Conservation (phyloP, 805 yeast species). For the Hermanozyma aechmeae region DNA sequence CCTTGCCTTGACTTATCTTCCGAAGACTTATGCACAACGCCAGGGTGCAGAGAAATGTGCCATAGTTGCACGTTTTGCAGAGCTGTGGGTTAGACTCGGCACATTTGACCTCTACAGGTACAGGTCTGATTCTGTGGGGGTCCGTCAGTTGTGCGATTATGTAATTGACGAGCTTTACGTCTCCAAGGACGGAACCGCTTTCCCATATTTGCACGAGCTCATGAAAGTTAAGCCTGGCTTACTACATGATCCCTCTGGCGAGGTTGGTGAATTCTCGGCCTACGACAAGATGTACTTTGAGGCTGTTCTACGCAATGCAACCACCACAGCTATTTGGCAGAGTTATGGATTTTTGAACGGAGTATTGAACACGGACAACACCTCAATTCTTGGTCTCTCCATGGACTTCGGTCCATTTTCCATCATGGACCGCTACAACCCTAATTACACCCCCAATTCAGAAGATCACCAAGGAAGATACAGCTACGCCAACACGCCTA, state of each 20-base stretch:
- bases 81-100: conserved; percentile 82
- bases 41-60: conserved; percentile 74
- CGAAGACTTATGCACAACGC: conserved; percentile 70
- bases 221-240: conserved; percentile 12
- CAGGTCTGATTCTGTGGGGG: conserved; percentile 58
- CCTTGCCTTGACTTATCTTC: conserved; percentile 59
- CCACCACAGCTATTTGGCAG: conserved; percentile 77
- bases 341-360: conserved; percentile 91
- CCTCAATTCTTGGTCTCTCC: conserved; percentile 79
- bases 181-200: conserved; percentile 14
- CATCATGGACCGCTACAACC: conserved; percentile 77
- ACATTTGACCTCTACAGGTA: conserved; percentile 75
- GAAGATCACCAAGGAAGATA: conserved; percentile 71
- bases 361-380: conserved; percentile 89
- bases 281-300: conserved; percentile 70
- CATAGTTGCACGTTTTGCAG: conserved; percentile 73
- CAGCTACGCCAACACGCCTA: conserved; percentile 76
- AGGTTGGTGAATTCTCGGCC: conserved; percentile 35
- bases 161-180: conserved; percentile 58
- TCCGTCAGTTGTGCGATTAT: conserved; percentile 59
- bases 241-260: conserved; percentile 8
- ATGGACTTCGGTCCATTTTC: conserved; percentile 95
- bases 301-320: conserved; percentile 65
- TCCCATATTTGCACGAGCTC: conserved; percentile 18
- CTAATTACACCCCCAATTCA: conserved; percentile 78